phyloP scores from a whole-genome alignment of 805 yeast genomes.

The Debaryomyces prosopidis region DNA sequence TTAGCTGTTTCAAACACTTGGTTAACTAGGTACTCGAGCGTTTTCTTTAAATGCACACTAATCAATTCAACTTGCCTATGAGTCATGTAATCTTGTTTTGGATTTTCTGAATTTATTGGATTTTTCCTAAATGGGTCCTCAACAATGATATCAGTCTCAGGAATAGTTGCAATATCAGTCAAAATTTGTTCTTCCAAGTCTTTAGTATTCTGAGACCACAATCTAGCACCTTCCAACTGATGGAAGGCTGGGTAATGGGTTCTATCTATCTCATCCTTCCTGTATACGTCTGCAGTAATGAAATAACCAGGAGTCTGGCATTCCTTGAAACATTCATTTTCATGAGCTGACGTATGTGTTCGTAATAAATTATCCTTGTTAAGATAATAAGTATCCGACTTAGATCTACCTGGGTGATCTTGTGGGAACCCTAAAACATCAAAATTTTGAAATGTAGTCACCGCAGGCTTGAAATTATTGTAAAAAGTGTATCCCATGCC shows the following conservation, averaged over 20 bases:
- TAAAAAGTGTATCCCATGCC: slow-evolving; percentile 74
- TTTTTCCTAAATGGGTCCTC: slow-evolving; percentile 60
- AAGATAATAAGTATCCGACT: slow-evolving; percentile 89
- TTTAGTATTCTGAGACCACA: slow-evolving; percentile 64
- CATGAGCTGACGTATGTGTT: slow-evolving; percentile 98
- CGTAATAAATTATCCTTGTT: slow-evolving; percentile 72
- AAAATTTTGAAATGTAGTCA: slow-evolving; percentile 79
- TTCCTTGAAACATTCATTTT: slow-evolving; percentile 73
- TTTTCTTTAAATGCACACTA: slow-evolving; percentile 77
- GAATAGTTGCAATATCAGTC: slow-evolving; percentile 63
- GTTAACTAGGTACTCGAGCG: slow-evolving; percentile 79
- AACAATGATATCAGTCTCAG: slow-evolving; percentile 68
- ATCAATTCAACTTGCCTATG: slow-evolving; percentile 68
- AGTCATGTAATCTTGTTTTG: slow-evolving; percentile 78
- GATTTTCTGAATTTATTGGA: slow-evolving; percentile 62
- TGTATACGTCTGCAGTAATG: slow-evolving; percentile 92
- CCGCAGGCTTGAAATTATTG: slow-evolving; percentile 81
- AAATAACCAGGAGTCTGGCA: slow-evolving; percentile 81
- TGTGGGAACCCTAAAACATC: slow-evolving; percentile 88
- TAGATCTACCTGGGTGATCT: slow-evolving; percentile 92
- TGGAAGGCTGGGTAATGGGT: slow-evolving; percentile 98
- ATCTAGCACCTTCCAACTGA: slow-evolving; percentile 94
- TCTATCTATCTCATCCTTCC: slow-evolving; percentile 92
- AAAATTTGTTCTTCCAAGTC: slow-evolving; percentile 41
- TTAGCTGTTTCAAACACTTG: slow-evolving; percentile 77